These are phyloP conservation scores for Populus hybrid DNA, from an alignment of 441 rosid species.

Conservation along the genomic window DNA sequence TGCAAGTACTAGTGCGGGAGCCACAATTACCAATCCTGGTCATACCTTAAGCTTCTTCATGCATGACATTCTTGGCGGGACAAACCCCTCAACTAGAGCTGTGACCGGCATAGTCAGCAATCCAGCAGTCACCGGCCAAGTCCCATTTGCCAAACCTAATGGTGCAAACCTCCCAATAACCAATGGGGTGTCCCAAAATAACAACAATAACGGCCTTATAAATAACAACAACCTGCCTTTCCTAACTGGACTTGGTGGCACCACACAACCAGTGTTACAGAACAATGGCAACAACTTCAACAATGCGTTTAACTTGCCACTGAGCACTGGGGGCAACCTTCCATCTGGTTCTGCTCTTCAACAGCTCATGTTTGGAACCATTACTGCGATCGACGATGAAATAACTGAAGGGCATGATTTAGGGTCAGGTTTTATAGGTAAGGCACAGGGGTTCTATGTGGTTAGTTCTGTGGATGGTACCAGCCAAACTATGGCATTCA, in stretches of 20 bases:
- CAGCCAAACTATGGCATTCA: slow-evolving; percentile 46
- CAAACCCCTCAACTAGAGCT: slow-evolving; percentile 41
- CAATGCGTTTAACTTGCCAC: slow-evolving; percentile 27
- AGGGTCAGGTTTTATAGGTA: slow-evolving; percentile 37
- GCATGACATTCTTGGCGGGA: slow-evolving; percentile 54
- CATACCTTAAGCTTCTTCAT: slow-evolving; percentile 37
- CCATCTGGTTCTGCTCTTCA: slow-evolving; percentile 29
- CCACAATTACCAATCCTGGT: slow-evolving; percentile 16
- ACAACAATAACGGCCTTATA: slow-evolving; percentile 27
- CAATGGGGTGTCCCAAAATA: slow-evolving; percentile 25
- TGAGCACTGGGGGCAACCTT: slow-evolving; percentile 30
- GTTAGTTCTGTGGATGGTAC: slow-evolving; percentile 46
- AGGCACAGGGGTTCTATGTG: slow-evolving; percentile 48
- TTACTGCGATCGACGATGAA: slow-evolving; percentile 44
- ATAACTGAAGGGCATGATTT: slow-evolving; percentile 47
- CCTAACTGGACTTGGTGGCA: slow-evolving; percentile 43
- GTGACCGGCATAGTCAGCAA: slow-evolving; percentile 40
- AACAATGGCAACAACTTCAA: slow-evolving; percentile 32
- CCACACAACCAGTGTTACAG: slow-evolving; percentile 27
- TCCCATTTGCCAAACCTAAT: slow-evolving; percentile 48
- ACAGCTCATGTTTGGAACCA: slow-evolving; percentile 44
- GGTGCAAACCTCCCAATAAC: slow-evolving; percentile 35
- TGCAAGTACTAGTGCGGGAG: slow-evolving; percentile 20
- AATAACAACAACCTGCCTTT: slow-evolving; percentile 48
- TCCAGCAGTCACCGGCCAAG: slow-evolving; percentile 29